Percentiles rank a stretch among this genome's conserved stretches.
Conservation (phyloP, 2,329 filamentous ascomycete genomes). For the Aspergillus ochraceus region DNA sequence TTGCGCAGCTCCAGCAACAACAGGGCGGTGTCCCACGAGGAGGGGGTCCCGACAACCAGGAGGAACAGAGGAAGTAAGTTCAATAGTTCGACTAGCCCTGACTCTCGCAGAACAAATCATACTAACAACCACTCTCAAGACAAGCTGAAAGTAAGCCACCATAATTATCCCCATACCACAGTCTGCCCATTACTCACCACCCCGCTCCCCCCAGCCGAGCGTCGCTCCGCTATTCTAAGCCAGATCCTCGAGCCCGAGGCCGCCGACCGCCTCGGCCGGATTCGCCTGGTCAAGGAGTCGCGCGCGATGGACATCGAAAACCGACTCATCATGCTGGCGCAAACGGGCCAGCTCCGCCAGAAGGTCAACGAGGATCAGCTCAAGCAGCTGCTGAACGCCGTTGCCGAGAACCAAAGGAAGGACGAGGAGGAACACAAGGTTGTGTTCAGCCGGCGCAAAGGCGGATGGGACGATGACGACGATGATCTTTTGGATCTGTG, state of each 20-base stretch:
- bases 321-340: slow-evolving; percentile 85
- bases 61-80: slow-evolving; percentile 66
- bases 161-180: not conserved
- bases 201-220: slow-evolving; percentile 26
- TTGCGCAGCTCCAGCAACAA: slow-evolving; percentile 91
- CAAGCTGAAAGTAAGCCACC: slow-evolving; percentile 34
- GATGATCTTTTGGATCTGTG: slow-evolving; percentile 48
- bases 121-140: slow-evolving; percentile 15
- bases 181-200: not conserved
- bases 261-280: slow-evolving; percentile 87
- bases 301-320: slow-evolving; percentile 90
- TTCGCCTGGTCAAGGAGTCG: slow-evolving; percentile 91
- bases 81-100: not conserved
- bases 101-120: not conserved
- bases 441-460: slow-evolving; percentile 79
- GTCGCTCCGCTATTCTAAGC: slow-evolving; percentile 61
- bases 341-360: slow-evolving; percentile 77
- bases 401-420: slow-evolving; percentile 69
- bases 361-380: slow-evolving; percentile 93
- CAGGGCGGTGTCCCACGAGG: slow-evolving; percentile 52
- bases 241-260: slow-evolving; percentile 96
- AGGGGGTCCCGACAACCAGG: slow-evolving; percentile 53
- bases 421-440: slow-evolving; percentile 72
- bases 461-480: slow-evolving; percentile 76
- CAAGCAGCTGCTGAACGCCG: slow-evolving; percentile 83